Base-by-base conservation (phyloP, 768 basidiomycete species). In the Serendipita indica region DNA sequence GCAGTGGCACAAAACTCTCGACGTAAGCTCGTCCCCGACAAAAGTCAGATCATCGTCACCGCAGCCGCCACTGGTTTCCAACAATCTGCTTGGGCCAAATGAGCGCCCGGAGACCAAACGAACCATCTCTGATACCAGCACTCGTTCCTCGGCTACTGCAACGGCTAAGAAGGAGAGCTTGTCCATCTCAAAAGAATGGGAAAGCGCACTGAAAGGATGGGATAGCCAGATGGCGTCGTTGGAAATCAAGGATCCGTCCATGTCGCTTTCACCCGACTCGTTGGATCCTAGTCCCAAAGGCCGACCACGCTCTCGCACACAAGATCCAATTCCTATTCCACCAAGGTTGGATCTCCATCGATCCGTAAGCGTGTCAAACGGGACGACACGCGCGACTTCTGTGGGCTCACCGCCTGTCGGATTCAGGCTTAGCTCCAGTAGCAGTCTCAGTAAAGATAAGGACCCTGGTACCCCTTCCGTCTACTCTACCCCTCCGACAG, bases 181-280 rank as follows among this genome's bases (percentile, higher is more conserved):
- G 10, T 10, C 18, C 27, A 25, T 43, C n/a, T 18, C 41, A 43
- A 43, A 43, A n/a, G 70, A 69, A 25, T 77, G 75, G 76, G 75
- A 74, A 49, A 70, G 72, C 16, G 72, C 78, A 3, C 69, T 86
- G 33, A 75, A 54, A 73, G 65, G 83, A 81, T 37, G 77, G 89
- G 62, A 71, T 89, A 52, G 33, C 13, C 32, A 59, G 30, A 25
- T 54, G 20, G 49, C 49, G n/a, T 16, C 4, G 4, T 30, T 54
- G 20, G 49, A 54, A 16, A 54, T 54, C 49, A 25, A 33, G 22
- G 49, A 54, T 27, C 49, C 49, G 4, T 16, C 49, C 7, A n/a
- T 37, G 35, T 18, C 49, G 10, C 32, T 54, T 16, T 54, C 49
- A 10, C 22, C 22, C 20, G 10, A 22, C 30, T 20, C 22, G 1